Evolutionary conservation across 2,329 filamentous ascomycete genomes (phyloP).

Genomic region (Nemania serpens): DNA sequence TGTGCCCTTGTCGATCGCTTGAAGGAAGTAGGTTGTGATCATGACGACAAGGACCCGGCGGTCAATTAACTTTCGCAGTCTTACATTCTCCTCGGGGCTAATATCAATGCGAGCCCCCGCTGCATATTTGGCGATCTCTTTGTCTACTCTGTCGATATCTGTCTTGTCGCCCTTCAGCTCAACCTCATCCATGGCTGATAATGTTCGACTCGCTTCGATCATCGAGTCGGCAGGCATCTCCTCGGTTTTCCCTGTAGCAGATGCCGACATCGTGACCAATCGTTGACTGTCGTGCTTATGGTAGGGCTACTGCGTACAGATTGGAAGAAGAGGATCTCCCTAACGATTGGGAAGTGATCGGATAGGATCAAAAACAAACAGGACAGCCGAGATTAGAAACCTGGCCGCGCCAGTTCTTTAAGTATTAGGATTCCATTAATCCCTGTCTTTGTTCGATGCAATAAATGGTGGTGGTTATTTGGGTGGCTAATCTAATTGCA

Average conservation of each 20-base stretch:
- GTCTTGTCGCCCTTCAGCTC: constrained; percentile 56
- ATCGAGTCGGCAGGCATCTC: constrained; percentile 30
- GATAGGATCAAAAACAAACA: background rate
- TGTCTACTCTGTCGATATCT: constrained; percentile 61
- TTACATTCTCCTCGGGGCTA: constrained; percentile 60
- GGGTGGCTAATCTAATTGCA: constrained; percentile 15
- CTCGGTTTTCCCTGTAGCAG: constrained; percentile 30
- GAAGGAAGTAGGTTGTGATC: constrained; percentile 75
- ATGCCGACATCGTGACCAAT: constrained; percentile 35
- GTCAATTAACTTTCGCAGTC: constrained; percentile 69
- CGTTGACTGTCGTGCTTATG: background rate
- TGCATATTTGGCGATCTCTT: constrained; percentile 73
- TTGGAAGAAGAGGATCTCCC: background rate
- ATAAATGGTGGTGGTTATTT: background rate
- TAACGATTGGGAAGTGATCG: background rate
- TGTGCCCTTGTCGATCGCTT: constrained; percentile 71
- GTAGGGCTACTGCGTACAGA: background rate
- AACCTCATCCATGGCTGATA: constrained; percentile 41
- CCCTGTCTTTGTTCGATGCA: constrained; percentile 6
- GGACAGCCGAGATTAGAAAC: background rate
- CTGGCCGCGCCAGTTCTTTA: background rate
- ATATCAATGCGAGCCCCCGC: constrained; percentile 60
- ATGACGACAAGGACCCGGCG: constrained; percentile 70
- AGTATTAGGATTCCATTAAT: constrained; percentile 2
- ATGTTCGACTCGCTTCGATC: constrained; percentile 39